Evolutionary conservation across 2,329 filamentous ascomycete species (phyloP).

Genomic region (Incumbomyces delicatus): DNA sequence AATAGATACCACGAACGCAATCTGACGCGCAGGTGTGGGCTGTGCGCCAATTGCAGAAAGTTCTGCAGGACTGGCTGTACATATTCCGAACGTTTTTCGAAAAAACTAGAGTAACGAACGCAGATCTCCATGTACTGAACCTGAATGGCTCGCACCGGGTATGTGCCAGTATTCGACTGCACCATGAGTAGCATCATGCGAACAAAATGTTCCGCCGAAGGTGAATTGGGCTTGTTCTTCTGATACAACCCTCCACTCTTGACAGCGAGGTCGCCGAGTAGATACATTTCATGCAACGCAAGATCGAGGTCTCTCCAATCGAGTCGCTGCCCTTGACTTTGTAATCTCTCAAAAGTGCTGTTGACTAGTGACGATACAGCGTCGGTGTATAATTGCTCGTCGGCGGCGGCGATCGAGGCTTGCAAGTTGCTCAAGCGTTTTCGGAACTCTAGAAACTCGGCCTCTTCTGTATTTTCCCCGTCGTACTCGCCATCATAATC

Average conservation of each 20-base stretch:
- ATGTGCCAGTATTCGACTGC: conserved; percentile 73
- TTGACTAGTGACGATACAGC: conserved; percentile 81
- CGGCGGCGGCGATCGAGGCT: conserved; percentile 81
- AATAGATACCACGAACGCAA: conserved; percentile 96
- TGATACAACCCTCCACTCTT: conserved; percentile 76
- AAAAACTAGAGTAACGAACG: conserved; percentile 85
- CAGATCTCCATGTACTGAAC: conserved; percentile 98
- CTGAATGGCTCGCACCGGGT: conserved; percentile 82
- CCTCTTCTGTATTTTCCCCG: conserved; percentile 80
- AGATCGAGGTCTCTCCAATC: conserved; percentile 95
- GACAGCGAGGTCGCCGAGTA: conserved; percentile 90
- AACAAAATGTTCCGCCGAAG: conserved; percentile 70
- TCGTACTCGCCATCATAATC: conserved; percentile 80
- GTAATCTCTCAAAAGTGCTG: conserved; percentile 71
- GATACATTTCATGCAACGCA: conserved; percentile 86
- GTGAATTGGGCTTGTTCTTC: conserved; percentile 71
- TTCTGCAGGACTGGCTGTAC: conserved; percentile 83
- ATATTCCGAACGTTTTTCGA: conserved; percentile 70
- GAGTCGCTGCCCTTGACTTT: conserved; percentile 62
- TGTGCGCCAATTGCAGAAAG: conserved; percentile 84
- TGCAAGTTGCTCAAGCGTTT: conserved; percentile 84
- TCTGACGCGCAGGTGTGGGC: conserved; percentile 75
- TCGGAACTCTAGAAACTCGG: conserved; percentile 89
- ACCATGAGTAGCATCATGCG: conserved; percentile 96
- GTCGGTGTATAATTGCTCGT: conserved; percentile 80